Conservation (phyloP, 1,284 basidiomycete species). For the Trametes pubescens region DNA sequence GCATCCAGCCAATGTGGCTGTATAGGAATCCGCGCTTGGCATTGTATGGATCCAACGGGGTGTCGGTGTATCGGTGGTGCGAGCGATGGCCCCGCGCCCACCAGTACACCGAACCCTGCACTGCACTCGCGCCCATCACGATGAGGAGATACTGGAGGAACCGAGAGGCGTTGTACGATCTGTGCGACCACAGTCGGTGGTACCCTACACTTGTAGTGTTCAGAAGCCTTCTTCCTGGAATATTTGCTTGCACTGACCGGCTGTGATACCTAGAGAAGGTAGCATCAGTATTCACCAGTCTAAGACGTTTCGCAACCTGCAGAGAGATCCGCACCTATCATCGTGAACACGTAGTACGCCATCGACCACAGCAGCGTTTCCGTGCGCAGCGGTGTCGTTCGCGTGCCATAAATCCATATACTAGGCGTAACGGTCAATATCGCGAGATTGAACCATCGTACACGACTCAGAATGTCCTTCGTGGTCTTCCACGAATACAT, state of each 20-base stretch:
- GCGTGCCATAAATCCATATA: constrained; percentile 58
- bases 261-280: constrained; percentile 38
- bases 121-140: constrained; percentile 83
- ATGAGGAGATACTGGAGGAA: constrained; percentile 82
- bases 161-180: constrained; percentile 84
- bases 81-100: constrained; percentile 93
- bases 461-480: constrained; percentile 8
- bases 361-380: constrained; percentile 57
- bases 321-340: constrained; percentile 48
- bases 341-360: constrained; percentile 66
- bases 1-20: constrained; percentile 92
- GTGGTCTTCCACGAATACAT: not conserved
- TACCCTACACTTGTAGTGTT: constrained; percentile 62
- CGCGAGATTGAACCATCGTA: constrained; percentile 45
- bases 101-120: constrained; percentile 92
- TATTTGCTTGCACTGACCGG: constrained; percentile 26
- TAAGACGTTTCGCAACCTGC: not conserved
- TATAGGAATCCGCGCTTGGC: constrained; percentile 83
- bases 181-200: constrained; percentile 92
- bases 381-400: constrained; percentile 50
- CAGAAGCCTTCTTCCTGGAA: not conserved
- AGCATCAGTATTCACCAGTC: not conserved
- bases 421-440: constrained; percentile 58
- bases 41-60: constrained; percentile 90
- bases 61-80: constrained; percentile 92